Conservation (phyloP, 192 early-diverging fungal genomes). For the Thamnidium elegans region DNA sequence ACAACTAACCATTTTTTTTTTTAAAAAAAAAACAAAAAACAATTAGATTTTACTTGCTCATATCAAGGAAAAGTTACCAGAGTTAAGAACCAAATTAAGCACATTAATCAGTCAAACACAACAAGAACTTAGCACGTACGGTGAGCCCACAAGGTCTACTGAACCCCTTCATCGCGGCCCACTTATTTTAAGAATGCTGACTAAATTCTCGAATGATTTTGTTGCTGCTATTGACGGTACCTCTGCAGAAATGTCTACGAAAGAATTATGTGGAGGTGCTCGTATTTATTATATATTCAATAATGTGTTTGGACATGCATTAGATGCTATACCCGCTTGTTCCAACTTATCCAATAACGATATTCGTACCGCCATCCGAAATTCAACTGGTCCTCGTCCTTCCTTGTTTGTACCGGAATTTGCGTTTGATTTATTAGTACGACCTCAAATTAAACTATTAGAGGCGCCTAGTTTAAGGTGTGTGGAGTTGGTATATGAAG, state of each 20-base stretch:
- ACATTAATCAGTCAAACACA: conserved; percentile 74
- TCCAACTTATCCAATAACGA: conserved; percentile 67
- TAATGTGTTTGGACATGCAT: conserved; percentile 69
- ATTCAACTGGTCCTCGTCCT: conserved; percentile 75
- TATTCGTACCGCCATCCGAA: conserved; percentile 80
- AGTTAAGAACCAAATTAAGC: conserved; percentile 73
- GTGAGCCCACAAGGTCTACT: conserved; percentile 45
- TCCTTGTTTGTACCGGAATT: conserved; percentile 84
- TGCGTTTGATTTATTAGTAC: conserved; percentile 81
- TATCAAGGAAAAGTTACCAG: conserved; percentile 76
- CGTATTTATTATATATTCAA: conserved; percentile 84
- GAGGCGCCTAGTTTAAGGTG: conserved; percentile 76
- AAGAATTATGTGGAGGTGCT: conserved; percentile 78
- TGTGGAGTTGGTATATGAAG: conserved; percentile 81
- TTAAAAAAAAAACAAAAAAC: too few species aligned
- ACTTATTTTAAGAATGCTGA: conserved; percentile 65
- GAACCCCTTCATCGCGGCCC: conserved; percentile 39
- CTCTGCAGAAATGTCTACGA: conserved; percentile 64
- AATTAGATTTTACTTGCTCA: conserved; percentile 70
- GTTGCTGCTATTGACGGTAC: conserved; percentile 78
- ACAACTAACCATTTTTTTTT: too few species aligned
- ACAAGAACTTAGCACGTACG: conserved; percentile 69
- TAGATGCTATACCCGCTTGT: conserved; percentile 71
- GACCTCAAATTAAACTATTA: conserved; percentile 73
- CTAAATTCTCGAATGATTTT: conserved; percentile 76